A percentile compares a stretch with the other conserved stretches of the same genome.
Evolutionary conservation across 1,284 basidiomycete species (phyloP).

Genomic region (Cutaneotrichosporon spelunceum): DNA sequence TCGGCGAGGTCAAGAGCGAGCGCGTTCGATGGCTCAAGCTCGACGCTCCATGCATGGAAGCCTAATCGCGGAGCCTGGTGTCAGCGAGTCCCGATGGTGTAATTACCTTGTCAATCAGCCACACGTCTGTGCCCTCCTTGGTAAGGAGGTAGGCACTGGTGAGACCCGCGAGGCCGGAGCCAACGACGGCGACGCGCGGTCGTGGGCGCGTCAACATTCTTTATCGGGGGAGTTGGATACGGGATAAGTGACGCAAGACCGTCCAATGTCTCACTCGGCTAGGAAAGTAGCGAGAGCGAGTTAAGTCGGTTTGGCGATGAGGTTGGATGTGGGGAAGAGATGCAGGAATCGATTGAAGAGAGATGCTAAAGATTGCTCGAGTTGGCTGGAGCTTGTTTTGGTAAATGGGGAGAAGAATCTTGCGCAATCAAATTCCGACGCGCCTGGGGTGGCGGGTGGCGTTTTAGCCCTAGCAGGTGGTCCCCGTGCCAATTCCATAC

Average conservation of each 20-base stretch:
- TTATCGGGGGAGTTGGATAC: too few relatives aligned
- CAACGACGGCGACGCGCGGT: constrained; percentile 60
- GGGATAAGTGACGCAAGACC: neutral
- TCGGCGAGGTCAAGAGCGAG: neutral
- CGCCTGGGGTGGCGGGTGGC: too few relatives aligned
- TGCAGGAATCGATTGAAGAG: too few relatives aligned
- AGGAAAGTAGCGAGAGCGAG: too few relatives aligned
- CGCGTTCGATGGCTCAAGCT: constrained; percentile 27
- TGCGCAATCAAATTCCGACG: too few relatives aligned
- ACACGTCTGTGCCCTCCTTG: constrained; percentile 59
- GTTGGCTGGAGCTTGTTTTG: too few relatives aligned
- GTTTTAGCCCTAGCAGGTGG: too few relatives aligned
- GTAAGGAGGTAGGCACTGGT: constrained; percentile 63
- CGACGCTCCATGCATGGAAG: constrained; percentile 42
- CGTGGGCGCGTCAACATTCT: neutral
- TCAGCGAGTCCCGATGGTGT: constrained; percentile 1
- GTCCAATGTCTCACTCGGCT: neutral
- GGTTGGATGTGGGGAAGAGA: too few relatives aligned
- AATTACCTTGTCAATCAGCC: constrained; percentile 67
- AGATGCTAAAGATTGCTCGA: too few relatives aligned
- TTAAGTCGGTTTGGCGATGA: too few relatives aligned
- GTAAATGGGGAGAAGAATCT: too few relatives aligned
- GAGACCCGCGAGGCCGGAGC: constrained; percentile 67
- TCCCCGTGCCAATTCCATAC: too few relatives aligned
- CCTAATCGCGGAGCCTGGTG: constrained; percentile 27